Conservation (phyloP, 2,329 filamentous ascomycete genomes). For the Metarhizium humberi region DNA sequence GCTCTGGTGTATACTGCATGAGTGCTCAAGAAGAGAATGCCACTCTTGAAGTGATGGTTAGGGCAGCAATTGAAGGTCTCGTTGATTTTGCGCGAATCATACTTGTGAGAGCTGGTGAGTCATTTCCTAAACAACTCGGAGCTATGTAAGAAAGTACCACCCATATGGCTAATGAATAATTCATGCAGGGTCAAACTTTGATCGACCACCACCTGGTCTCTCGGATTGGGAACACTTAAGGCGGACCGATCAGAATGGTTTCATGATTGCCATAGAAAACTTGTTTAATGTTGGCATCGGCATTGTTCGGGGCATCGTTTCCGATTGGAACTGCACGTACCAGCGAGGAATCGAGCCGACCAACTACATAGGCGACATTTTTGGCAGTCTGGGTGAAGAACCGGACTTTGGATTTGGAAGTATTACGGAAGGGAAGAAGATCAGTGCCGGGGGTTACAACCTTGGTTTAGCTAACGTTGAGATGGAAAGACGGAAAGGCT, state of each 20-base stretch:
- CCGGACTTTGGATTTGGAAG: slow-evolving; percentile 56
- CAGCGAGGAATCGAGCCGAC: slow-evolving; percentile 42
- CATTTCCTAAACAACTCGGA: background rate
- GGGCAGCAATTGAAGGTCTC: slow-evolving; percentile 44
- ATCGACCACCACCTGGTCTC: slow-evolving; percentile 52
- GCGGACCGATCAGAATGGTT: slow-evolving; percentile 52
- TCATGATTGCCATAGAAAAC: slow-evolving; percentile 53
- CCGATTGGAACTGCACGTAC: slow-evolving; percentile 51
- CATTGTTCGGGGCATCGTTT: slow-evolving; percentile 55
- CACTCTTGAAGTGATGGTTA: slow-evolving; percentile 54
- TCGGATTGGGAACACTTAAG: slow-evolving; percentile 51
- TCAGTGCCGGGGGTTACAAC: slow-evolving; percentile 14
- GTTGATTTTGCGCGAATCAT: slow-evolving; percentile 61
- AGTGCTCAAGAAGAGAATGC: slow-evolving; percentile 68
- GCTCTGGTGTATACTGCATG: slow-evolving; percentile 58
- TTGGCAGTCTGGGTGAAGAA: slow-evolving; percentile 55
- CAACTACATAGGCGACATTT: slow-evolving; percentile 65
- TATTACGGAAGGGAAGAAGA: slow-evolving; percentile 26
- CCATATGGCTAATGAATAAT: background rate
- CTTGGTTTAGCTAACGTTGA: slow-evolving; percentile 16
- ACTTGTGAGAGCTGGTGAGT: slow-evolving; percentile 51
- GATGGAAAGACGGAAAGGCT: slow-evolving; percentile 17
- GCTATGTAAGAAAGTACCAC: background rate
- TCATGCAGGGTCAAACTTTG: slow-evolving; percentile 53
- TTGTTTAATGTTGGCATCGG: slow-evolving; percentile 56